Evolutionary conservation across 768 basidiomycete genomes (phyloP).

Genomic region (Chlorophyllum brunneum): DNA sequence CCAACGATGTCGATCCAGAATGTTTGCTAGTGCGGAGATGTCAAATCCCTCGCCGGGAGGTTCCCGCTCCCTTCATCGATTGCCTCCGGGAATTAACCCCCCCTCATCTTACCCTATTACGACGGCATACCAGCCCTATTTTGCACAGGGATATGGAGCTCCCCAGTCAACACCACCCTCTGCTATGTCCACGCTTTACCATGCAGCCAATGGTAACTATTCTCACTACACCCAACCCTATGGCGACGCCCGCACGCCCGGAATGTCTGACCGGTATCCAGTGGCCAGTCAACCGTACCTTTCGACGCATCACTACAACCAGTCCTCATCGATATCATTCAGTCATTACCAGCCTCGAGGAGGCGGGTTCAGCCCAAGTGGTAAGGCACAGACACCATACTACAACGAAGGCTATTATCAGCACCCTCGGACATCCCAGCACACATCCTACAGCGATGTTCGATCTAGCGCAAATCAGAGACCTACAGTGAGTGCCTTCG

Average conservation of each 20-base stretch:
- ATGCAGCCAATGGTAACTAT: conserved; percentile 8
- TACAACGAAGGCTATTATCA: conserved; percentile 23
- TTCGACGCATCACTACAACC: conserved; percentile 5
- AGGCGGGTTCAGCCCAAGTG: conserved; percentile 29
- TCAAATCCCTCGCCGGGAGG: neutral
- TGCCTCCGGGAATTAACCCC: neutral
- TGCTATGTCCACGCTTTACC: conserved; percentile 7
- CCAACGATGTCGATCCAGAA: conserved; percentile 41
- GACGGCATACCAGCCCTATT: conserved; percentile 5
- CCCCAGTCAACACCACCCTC: neutral
- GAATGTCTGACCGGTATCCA: conserved; percentile 2
- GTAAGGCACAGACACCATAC: conserved; percentile 18
- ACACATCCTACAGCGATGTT: conserved; percentile 9
- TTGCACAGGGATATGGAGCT: neutral
- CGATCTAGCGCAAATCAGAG: conserved; percentile 6
- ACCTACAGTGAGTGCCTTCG: neutral
- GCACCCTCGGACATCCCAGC: conserved; percentile 12
- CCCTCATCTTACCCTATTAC: neutral
- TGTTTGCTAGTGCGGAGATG: conserved; percentile 8
- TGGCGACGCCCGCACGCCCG: neutral
- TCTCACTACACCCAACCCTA: conserved; percentile 5
- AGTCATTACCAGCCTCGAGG: conserved; percentile 46
- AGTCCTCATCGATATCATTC: conserved; percentile 30
- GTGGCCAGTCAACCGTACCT: neutral
- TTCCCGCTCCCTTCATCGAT: neutral